Evolutionary conservation across 2,329 filamentous ascomycete genomes (phyloP), one percentile per base, ranked within the genome.

Genomic region (Fusarium zealandicum): DNA sequence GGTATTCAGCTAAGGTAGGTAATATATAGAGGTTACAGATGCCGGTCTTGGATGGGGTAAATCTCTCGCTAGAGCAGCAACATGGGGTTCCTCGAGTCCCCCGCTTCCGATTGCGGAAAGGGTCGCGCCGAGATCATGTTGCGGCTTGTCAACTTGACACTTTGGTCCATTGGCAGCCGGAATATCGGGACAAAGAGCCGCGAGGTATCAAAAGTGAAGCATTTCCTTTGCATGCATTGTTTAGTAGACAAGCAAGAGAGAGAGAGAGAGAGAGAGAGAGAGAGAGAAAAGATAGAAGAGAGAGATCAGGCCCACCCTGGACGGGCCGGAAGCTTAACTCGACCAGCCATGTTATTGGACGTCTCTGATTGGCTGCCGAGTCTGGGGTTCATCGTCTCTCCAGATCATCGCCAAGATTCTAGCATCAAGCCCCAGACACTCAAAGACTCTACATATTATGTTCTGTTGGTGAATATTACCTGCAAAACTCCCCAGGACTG

Each of bases 281-380:
- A n/a, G n/a, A n/a, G n/a, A n/a, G n/a, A n/a, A n/a, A n/a, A n/a
- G n/a, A n/a, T n/a, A n/a, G n/a, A n/a, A n/a, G n/a, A n/a, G 40
- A 43, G 37, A 13, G 17, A 35, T 22, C n/a, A 33, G 17, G 10
- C 25, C 20, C 13, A 17, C 5, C 22, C 6, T 25, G 8, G 5
- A 28, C 32, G 42, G 51, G 16, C 17, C 56, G 22, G 27, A 43
- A 49, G 35, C 32, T 59, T 48, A 42, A 36, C 42, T 59, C 25
- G 28, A 54, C 22, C 10, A 25, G 14, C 5, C 32, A 7, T 36
- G 5, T 1, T 2, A 31, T 10, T 4, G 33, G 32, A 1, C 12
- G 11, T 6, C 20, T 28, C n/a, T 52, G 46, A 46, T 57, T 57
- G 52, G 41, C 10, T 36, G 14, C 28, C 2, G 16, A 35, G 2